A percentile compares a stretch with the other conserved stretches of the same genome.
These are phyloP conservation scores for Oryza coarctata DNA, from an alignment of 176 grass and related monocot genomes.

Conservation along the genomic window DNA sequence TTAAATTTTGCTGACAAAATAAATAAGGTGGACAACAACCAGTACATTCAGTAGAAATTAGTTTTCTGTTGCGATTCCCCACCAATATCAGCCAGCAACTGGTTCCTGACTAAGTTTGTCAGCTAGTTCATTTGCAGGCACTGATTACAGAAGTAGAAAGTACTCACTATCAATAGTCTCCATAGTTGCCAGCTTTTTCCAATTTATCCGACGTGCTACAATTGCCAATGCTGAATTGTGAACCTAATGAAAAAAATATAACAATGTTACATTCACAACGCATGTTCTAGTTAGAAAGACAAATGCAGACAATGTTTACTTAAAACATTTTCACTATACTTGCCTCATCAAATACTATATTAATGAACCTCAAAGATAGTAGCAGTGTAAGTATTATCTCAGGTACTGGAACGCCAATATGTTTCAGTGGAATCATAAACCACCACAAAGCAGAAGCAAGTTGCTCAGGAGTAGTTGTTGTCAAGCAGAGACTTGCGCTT, in stretches of 20 bases:
- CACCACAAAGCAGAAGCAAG: conserved; percentile 93
- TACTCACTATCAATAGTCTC: conserved; percentile 93
- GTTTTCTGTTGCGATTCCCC: neutral
- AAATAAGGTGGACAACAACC: neutral
- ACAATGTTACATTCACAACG: conserved; percentile 13
- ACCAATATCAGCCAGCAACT: neutral
- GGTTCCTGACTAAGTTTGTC: neutral
- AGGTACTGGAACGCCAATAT: conserved; percentile 72
- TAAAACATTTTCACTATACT: conserved; percentile 35
- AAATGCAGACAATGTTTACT: conserved; percentile 7
- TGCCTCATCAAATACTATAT: conserved; percentile 97
- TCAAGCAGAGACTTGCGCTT: conserved; percentile 92
- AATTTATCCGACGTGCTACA: conserved; percentile 74
- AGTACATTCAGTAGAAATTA: neutral
- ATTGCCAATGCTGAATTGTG: conserved; percentile 80
- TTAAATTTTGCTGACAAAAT: neutral
- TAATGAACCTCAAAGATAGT: conserved; percentile 94
- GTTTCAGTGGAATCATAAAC: conserved; percentile 84
- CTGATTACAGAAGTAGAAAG: conserved; percentile 7
- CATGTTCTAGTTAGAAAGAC: conserved; percentile 20
- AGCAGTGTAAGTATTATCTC: conserved; percentile 92
- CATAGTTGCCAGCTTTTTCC: conserved; percentile 63
- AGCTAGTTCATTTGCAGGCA: neutral
- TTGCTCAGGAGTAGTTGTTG: conserved; percentile 87
- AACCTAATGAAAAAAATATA: conserved; percentile 56